Percentiles rank a stretch among this genome's conserved stretches.
Evolutionary conservation across 176 grass and related monocot species (phyloP).

Genomic region (Eleusine indica): DNA sequence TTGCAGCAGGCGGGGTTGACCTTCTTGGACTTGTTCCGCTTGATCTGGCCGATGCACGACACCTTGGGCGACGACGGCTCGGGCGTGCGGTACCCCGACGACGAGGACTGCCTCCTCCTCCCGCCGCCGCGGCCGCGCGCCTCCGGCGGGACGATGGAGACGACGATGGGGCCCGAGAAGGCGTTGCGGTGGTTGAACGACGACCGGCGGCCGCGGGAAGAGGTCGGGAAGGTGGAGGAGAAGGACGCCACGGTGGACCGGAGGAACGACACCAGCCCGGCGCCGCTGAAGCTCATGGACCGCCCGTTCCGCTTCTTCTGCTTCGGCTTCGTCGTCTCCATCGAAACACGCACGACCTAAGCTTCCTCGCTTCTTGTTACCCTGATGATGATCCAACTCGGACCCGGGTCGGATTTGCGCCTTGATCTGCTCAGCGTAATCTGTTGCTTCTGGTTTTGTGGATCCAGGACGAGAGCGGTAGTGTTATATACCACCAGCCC

Average conservation of each 20-base stretch:
- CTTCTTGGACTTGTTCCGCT: constrained; percentile 57
- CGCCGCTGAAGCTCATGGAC: constrained; percentile 41
- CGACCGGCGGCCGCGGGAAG: not conserved
- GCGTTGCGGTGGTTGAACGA: constrained; percentile 61
- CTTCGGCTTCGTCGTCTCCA: not conserved
- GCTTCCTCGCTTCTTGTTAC: too few species aligned
- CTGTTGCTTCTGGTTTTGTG: not conserved
- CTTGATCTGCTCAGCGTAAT: too few species aligned
- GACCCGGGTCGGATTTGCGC: too few species aligned
- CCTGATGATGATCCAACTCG: too few species aligned
- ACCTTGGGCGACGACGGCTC: constrained; percentile 90
- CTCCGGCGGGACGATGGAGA: constrained; percentile 77
- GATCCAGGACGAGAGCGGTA: not conserved
- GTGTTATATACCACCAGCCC: not conserved
- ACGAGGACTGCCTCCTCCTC: not conserved
- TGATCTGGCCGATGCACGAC: constrained; percentile 92
- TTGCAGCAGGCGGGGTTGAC: constrained; percentile 39
- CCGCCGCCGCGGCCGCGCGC: constrained; percentile 48
- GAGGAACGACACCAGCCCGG: constrained; percentile 58
- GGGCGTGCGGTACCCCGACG: constrained; percentile 45
- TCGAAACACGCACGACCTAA: too few species aligned
- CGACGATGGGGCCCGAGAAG: constrained; percentile 75
- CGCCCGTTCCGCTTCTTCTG: constrained; percentile 34
- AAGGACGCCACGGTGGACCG: constrained; percentile 56
- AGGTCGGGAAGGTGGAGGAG: constrained; percentile 36